phyloP scores from a whole-genome alignment of 2,329 filamentous ascomycete species.

The Cercospora sojina region DNA sequence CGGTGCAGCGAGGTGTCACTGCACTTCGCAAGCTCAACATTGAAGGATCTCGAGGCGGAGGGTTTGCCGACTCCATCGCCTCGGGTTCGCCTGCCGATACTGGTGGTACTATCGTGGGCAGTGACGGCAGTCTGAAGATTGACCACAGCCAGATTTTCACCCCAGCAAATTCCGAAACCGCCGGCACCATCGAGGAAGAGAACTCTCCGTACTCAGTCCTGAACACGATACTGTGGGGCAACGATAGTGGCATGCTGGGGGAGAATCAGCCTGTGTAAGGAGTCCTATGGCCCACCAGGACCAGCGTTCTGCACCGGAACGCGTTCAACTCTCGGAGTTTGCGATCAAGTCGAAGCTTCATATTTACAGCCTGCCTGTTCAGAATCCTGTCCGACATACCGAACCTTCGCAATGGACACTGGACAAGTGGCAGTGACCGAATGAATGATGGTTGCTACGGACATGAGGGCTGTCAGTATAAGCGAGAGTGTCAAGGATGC shows the following conservation, averaged over 20 bases:
- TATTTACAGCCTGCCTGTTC: background rate
- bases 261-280: conserved; percentile 4
- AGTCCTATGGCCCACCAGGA: background rate
- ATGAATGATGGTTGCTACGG: too few relatives aligned
- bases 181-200: conserved; percentile 38
- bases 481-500: background rate
- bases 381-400: background rate
- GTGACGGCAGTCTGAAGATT: conserved; percentile 26
- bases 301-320: background rate
- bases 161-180: conserved; percentile 32
- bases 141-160: conserved; percentile 32
- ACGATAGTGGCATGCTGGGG: conserved; percentile 9
- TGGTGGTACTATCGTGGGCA: conserved; percentile 15
- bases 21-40: conserved; percentile 47
- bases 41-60: conserved; percentile 19
- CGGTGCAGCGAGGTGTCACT: conserved; percentile 49
- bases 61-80: conserved; percentile 13
- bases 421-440: too few relatives aligned
- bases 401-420: background rate
- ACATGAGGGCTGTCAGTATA: background rate
- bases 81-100: conserved; percentile 11
- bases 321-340: background rate
- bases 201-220: conserved; percentile 50
- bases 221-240: conserved; percentile 47
- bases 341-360: background rate